Conservation (phyloP, 108 stramenopile genomes). For the Nitzschia palea region DNA sequence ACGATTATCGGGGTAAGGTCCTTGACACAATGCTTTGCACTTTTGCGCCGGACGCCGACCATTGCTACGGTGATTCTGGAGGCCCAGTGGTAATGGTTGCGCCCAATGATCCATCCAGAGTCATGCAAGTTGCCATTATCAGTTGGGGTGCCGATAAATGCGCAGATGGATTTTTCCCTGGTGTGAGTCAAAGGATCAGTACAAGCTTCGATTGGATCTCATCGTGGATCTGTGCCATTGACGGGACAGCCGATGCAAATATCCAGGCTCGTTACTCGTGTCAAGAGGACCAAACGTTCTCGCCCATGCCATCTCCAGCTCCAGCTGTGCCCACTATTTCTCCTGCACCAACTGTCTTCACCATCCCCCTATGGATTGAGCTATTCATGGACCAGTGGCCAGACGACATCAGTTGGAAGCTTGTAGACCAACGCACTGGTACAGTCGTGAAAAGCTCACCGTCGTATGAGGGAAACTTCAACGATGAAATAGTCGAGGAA, state of each 20-base stretch:
- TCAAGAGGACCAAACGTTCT: not conserved
- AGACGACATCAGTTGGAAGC: constrained; percentile 6
- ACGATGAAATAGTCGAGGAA: constrained; percentile 4
- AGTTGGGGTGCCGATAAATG: constrained; percentile 57
- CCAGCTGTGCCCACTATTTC: not conserved
- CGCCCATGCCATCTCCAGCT: not conserved
- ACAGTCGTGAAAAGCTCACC: not conserved
- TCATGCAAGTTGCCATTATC: constrained; percentile 43
- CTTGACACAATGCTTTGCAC: not conserved
- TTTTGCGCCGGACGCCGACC: not conserved
- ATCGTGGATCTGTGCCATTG: constrained; percentile 34
- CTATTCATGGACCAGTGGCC: constrained; percentile 15
- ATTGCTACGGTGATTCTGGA: constrained; percentile 7
- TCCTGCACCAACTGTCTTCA: constrained; percentile 7
- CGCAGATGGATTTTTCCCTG: constrained; percentile 50
- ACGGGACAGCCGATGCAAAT: not conserved
- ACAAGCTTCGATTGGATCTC: constrained; percentile 50
- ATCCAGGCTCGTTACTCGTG: not conserved
- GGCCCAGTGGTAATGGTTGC: not conserved
- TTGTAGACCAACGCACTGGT: constrained; percentile 4
- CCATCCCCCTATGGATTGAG: constrained; percentile 8
- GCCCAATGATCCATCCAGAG: not conserved
- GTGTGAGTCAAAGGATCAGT: constrained; percentile 41
- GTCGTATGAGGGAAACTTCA: not conserved
- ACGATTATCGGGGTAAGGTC: not conserved